These are phyloP conservation scores for Apophysomyces elegans DNA, from an alignment of 371 early-diverging fungal genomes.

Conservation along the genomic window DNA sequence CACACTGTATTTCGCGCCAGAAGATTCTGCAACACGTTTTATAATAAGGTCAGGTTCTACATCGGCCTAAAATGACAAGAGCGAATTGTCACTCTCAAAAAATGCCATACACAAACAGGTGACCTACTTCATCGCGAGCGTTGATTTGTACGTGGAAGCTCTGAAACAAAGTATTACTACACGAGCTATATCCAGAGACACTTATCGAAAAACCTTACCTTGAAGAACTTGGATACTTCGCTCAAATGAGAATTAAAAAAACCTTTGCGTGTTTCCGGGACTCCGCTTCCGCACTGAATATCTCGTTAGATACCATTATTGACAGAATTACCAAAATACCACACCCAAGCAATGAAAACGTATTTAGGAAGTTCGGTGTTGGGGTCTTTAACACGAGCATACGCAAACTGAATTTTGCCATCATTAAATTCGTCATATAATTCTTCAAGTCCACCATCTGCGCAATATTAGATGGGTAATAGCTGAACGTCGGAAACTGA, in stretches of 20 bases:
- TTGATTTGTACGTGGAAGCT: slow-evolving; percentile 90
- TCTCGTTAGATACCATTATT: background rate
- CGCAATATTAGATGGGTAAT: slow-evolving; percentile 5
- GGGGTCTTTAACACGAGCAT: slow-evolving; percentile 84
- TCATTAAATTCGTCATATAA: slow-evolving; percentile 90
- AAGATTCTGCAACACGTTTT: slow-evolving; percentile 82
- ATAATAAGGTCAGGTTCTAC: slow-evolving; percentile 84
- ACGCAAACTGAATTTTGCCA: slow-evolving; percentile 90
- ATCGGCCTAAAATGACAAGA: slow-evolving; percentile 61
- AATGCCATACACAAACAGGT: background rate
- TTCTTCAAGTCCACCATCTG: slow-evolving; percentile 83
- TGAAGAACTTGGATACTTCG: slow-evolving; percentile 80
- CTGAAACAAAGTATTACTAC: slow-evolving; percentile 28
- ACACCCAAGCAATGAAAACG: slow-evolving; percentile 93
- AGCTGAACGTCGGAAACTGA: background rate
- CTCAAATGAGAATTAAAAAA: slow-evolving; percentile 82
- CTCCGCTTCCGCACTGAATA: slow-evolving; percentile 89
- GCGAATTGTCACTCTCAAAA: slow-evolving; percentile 12
- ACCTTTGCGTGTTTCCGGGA: slow-evolving; percentile 90
- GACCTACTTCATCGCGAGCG: slow-evolving; percentile 76
- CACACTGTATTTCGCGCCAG: slow-evolving; percentile 89
- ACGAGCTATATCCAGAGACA: background rate
- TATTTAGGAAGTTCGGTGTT: slow-evolving; percentile 87
- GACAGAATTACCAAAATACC: slow-evolving; percentile 4
- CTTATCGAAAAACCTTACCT: slow-evolving; percentile 42